A percentile compares a stretch with the other conserved stretches of the same genome.
These are phyloP conservation scores for Botrytis aclada DNA, from an alignment of 2,329 filamentous ascomycete genomes.

Conservation along the genomic window DNA sequence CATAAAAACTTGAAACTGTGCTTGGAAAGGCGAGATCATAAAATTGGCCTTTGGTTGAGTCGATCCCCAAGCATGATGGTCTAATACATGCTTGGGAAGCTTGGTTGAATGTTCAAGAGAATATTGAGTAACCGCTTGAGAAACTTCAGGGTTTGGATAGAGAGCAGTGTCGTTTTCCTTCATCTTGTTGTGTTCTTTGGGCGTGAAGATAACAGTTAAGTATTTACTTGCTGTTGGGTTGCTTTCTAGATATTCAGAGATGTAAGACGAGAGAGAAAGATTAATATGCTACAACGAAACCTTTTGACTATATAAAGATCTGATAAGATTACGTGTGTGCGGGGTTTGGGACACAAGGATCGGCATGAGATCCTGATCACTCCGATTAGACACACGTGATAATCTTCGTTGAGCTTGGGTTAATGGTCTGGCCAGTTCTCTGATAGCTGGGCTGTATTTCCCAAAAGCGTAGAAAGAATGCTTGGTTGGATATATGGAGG, in stretches of 20 bases:
- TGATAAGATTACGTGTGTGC: conserved; percentile 5
- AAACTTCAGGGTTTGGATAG: conserved; percentile 44
- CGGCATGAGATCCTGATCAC: not conserved
- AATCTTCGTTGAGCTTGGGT: not conserved
- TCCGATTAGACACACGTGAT: not conserved
- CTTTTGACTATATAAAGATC: not conserved
- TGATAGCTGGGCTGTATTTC: not conserved
- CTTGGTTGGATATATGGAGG: not conserved
- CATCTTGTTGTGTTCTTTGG: conserved; percentile 24
- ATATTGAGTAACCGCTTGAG: conserved; percentile 44
- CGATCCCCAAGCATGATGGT: conserved; percentile 41
- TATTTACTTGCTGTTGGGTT: not conserved
- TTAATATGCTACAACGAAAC: too few species aligned
- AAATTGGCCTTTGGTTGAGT: conserved; percentile 27
- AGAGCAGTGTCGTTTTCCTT: conserved; percentile 38
- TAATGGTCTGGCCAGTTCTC: not conserved
- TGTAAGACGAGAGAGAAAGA: not conserved
- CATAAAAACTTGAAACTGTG: conserved; percentile 30
- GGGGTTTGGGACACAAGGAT: not conserved
- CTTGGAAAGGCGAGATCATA: conserved; percentile 33
- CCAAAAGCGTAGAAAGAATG: not conserved
- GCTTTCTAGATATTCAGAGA: not conserved
- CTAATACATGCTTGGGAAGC: conserved; percentile 44
- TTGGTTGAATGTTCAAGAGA: conserved; percentile 43
- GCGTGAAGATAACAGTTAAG: not conserved